A percentile compares a stretch with the other conserved stretches of the same genome.
phyloP scores from a whole-genome alignment of 1,284 basidiomycete species.

The Omphalotus olearius region DNA sequence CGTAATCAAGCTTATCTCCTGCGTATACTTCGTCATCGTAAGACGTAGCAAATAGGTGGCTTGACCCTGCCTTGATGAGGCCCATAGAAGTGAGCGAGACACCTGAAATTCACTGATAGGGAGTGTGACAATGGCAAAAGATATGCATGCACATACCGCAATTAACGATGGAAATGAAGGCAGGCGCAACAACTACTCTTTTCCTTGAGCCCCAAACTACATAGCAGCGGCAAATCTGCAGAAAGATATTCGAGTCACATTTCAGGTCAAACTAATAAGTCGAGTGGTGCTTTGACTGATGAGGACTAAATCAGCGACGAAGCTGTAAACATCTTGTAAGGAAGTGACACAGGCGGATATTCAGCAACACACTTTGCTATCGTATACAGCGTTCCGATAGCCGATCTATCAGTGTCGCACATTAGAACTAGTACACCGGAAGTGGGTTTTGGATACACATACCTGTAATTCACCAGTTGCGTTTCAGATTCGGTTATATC shows the following conservation, averaged over 20 bases:
- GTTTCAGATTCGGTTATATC: background rate
- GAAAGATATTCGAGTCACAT: background rate
- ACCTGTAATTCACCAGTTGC: conserved; percentile 3
- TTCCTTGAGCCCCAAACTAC: conserved; percentile 3
- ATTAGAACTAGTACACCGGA: no score
- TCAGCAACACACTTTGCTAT: conserved; percentile 2
- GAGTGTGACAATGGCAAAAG: background rate
- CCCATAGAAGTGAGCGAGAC: background rate
- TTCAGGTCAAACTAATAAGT: background rate
- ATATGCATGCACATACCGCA: background rate
- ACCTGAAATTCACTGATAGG: background rate
- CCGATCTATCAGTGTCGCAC: background rate
- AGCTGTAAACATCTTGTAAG: background rate
- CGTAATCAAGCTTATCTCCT: background rate
- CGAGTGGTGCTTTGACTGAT: background rate
- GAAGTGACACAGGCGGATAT: no score
- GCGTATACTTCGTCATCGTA: background rate
- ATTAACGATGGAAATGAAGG: background rate
- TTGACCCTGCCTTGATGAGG: background rate
- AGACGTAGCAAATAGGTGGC: background rate
- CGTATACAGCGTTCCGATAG: background rate
- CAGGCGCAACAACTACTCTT: background rate
- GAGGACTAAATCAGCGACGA: conserved; percentile 1
- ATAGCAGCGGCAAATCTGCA: conserved; percentile 5
- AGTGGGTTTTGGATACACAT: background rate